A percentile compares a stretch with the other conserved stretches of the same genome.
These are phyloP conservation scores for Colletotrichum chlorophyti DNA, from an alignment of 2,329 filamentous ascomycete genomes.

Conservation along the genomic window DNA sequence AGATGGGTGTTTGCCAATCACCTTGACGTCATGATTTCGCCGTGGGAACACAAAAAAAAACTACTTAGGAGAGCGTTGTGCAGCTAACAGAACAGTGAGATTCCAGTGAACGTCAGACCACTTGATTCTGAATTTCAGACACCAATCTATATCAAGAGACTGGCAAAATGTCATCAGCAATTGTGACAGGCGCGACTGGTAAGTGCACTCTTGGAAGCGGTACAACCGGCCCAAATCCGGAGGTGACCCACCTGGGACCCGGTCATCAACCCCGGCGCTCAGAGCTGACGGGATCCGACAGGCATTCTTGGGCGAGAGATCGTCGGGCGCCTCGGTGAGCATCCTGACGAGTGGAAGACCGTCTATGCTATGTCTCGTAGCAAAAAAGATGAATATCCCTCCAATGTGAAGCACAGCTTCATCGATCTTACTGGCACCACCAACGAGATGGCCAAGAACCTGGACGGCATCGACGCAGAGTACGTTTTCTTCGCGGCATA, in stretches of 20 bases:
- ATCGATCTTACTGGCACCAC: conserved; percentile 33
- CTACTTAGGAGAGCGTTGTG: too few relatives aligned
- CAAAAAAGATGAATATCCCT: conserved; percentile 32
- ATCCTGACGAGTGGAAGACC: conserved; percentile 30
- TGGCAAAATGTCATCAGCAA: conserved; percentile 22
- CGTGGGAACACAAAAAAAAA: neutral
- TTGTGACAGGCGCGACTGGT: conserved; percentile 28
- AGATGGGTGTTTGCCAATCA: neutral
- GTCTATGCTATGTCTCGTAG: conserved; percentile 35
- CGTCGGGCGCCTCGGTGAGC: conserved; percentile 30
- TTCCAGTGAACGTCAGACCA: neutral
- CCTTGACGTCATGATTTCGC: neutral
- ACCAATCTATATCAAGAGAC: too few relatives aligned
- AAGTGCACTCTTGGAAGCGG: neutral
- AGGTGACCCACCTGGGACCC: too few relatives aligned
- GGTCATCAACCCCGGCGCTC: neutral
- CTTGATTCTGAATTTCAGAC: too few relatives aligned
- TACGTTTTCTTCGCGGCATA: conserved; percentile 37
- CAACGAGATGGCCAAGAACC: conserved; percentile 33
- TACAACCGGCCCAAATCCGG: neutral
- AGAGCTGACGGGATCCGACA: neutral
- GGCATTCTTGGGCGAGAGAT: conserved; percentile 36
- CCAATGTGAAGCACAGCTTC: conserved; percentile 31
- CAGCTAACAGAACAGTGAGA: too few relatives aligned
- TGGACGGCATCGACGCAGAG: conserved; percentile 32